Conservation (phyloP, 2,329 filamentous ascomycete genomes). For the Trichoderma koningii region DNA sequence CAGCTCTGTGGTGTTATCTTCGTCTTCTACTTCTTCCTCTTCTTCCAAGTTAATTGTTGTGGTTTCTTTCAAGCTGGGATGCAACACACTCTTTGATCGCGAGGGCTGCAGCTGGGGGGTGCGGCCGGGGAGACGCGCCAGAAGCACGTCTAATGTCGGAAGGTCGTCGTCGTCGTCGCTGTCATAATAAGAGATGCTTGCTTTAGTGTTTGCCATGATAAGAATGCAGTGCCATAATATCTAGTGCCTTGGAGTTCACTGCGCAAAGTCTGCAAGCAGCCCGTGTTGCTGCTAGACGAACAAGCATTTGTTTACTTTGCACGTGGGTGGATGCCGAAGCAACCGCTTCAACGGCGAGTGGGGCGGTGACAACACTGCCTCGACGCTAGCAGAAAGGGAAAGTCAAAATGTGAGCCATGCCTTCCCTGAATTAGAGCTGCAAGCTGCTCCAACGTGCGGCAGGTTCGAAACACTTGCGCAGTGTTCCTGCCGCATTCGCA, state of each 20-base stretch:
- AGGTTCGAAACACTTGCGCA: too few species aligned
- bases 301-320: conserved; percentile 15
- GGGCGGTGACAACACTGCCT: neutral
- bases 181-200: neutral
- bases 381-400: too few species aligned
- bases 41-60: neutral
- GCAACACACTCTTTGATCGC: neutral
- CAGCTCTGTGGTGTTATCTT: neutral
- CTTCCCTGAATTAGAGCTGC: too few species aligned
- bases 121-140: neutral
- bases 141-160: neutral
- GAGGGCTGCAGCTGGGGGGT: neutral
- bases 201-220: neutral
- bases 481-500: too few species aligned
- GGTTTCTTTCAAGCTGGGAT: neutral
- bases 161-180: conserved; percentile 17
- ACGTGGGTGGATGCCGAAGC: conserved; percentile 1
- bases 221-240: neutral
- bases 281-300: neutral
- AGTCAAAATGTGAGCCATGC: too few species aligned
- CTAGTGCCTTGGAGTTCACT: neutral
- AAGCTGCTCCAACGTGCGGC: too few species aligned
- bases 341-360: conserved; percentile 3
- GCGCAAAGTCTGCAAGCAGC: neutral
- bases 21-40: too few species aligned